Evolutionary conservation across 257 asterid species (phyloP), one percentile per base, ranked within the genome.

Genomic region (Nicotiana noctiflora): DNA sequence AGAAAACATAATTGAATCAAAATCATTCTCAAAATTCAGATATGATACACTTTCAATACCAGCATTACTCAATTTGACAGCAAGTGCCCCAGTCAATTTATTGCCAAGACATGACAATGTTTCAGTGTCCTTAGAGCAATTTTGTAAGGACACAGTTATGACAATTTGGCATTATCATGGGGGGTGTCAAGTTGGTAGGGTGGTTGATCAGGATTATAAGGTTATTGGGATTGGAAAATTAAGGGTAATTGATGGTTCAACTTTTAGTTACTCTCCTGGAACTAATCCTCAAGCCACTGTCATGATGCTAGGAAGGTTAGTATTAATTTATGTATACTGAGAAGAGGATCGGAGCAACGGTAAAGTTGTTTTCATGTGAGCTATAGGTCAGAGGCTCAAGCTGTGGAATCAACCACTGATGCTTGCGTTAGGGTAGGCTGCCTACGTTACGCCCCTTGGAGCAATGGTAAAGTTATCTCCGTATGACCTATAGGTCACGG

Each of bases 81-180:
- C 97, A 10, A 86, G 6, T 15, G 88, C 90, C 0, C 98, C 95
- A 0, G 85, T 89, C 17, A 94, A 94, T 64, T 81, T 93, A 49
- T 82, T 93, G 85, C 98, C 98, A 0, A 88, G 79, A 19, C 98
- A 94, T 32, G 76, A 83, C 23, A 93, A 93, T 72, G 85, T 60
- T 19, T 86, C 96, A 1, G 80, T 87, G 2, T 90, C 97, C 4
- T 83, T 94, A 87, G 98, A 93, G 57, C 97, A 93, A 82, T 94
- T 86, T 53, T 94, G 98, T 7, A 91, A 80, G 86, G 98, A 94
- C 79, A 94, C 95, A 1, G 98, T 94, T 60, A 90, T 91, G 96
- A 94, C 98, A 4, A 94, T 94, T 21, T 94, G 98, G 98, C 98
- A 94, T 57, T 94, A 93, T 34, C 98, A 94, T 53, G 98, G 98